phyloP scores from a whole-genome alignment of 1,284 basidiomycete species.

The Ustilago bromivora region DNA sequence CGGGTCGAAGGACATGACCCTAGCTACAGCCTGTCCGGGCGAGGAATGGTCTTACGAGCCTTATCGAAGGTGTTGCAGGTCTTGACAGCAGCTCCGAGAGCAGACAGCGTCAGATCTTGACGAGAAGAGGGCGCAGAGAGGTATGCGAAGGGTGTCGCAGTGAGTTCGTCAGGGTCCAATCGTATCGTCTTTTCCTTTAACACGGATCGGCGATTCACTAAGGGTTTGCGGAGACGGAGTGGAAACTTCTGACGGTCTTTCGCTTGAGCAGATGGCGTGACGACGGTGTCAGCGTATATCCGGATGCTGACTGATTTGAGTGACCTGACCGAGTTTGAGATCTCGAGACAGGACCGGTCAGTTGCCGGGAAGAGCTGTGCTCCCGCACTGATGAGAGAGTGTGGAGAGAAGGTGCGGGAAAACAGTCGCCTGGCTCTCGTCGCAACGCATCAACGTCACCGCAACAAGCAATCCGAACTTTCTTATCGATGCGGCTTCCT shows the following conservation, averaged over 20 bases:
- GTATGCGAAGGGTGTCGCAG: not conserved
- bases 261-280: not conserved
- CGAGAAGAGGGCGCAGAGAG: not conserved
- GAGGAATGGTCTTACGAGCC: no score
- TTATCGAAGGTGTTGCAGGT: not conserved
- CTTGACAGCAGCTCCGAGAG: no score
- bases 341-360: not conserved
- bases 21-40: not conserved
- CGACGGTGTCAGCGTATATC: not conserved
- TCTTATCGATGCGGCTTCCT: slow-evolving; percentile 28
- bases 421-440: not conserved
- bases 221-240: slow-evolving; percentile 11
- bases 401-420: slow-evolving; percentile 1
- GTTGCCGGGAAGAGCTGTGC: not conserved
- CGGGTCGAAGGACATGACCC: not conserved
- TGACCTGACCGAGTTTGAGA: not conserved
- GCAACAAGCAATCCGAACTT: slow-evolving; percentile 12
- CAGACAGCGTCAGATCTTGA: not conserved
- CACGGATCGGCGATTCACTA: slow-evolving; percentile 4
- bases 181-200: not conserved
- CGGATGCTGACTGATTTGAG: not conserved
- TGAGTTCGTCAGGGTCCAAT: not conserved
- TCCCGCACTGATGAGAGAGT: not conserved
- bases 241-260: not conserved
- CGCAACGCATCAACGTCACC: slow-evolving; percentile 16